phyloP scores from a whole-genome alignment of 169 alveolate genomes.

The Plasmodium adleri region DNA sequence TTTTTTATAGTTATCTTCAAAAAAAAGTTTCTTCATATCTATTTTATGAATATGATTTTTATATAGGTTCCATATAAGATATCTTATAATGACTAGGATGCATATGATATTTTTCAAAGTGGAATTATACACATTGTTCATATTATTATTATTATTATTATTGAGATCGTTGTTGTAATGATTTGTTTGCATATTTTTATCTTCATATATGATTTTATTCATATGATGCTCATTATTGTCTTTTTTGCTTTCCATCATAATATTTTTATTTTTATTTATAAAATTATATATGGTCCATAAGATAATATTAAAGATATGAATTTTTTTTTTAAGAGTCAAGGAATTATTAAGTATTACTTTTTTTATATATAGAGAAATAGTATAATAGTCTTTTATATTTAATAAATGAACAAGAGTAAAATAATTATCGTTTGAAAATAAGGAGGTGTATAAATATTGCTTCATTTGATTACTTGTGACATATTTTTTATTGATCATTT shows the following conservation, averaged over 20 bases:
- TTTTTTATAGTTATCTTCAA: conserved; percentile 46
- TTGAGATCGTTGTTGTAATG: neutral
- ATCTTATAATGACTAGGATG: conserved; percentile 13
- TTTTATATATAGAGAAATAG: conserved; percentile 27
- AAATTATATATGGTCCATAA: conserved; percentile 12
- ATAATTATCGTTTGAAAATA: conserved; percentile 20
- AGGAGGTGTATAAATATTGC: neutral
- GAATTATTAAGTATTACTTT: conserved; percentile 14
- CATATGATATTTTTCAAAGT: conserved; percentile 22
- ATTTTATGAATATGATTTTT: conserved; percentile 1
- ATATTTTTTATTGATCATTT: no score
- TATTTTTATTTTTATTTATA: no score
- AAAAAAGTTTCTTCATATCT: conserved; percentile 32
- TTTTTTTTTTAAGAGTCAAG: conserved; percentile 9
- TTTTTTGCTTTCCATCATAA: no score
- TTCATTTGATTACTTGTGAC: neutral
- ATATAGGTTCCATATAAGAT: conserved; percentile 15
- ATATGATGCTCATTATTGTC: no score
- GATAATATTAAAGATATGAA: conserved; percentile 17
- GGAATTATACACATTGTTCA: neutral
- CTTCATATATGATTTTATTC: no score
- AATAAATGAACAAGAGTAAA: conserved; percentile 26
- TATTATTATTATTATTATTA: neutral
- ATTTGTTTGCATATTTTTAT: neutral
- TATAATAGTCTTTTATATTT: conserved; percentile 6